Conservation (phyloP, 2,329 filamentous ascomycete genomes). For the Aplosporella prunicola region DNA sequence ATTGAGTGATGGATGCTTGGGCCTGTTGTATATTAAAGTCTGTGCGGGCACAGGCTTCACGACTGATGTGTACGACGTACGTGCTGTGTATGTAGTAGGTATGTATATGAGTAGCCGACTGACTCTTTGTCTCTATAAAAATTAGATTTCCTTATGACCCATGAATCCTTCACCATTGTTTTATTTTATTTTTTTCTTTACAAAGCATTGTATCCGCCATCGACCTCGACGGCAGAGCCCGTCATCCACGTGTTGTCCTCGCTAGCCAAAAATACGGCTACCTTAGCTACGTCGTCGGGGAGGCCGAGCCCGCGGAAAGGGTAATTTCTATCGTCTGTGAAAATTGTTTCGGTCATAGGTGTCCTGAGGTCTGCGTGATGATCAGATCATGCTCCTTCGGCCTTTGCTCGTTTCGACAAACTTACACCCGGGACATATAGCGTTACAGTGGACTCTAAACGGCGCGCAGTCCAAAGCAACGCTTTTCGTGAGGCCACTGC, state of each 20-base stretch:
- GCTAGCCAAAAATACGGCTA: conserved; percentile 38
- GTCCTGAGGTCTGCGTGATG: conserved; percentile 17
- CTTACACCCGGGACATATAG: conserved; percentile 45
- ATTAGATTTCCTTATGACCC: too few species aligned
- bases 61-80: too few species aligned
- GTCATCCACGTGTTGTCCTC: conserved; percentile 37
- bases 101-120: too few species aligned
- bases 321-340: too few species aligned
- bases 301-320: conserved; percentile 23
- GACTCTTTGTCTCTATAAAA: too few species aligned
- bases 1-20: background rate
- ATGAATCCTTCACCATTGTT: too few species aligned
- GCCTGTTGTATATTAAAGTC: background rate
- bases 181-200: too few species aligned
- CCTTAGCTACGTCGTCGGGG: conserved; percentile 25
- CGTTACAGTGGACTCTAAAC: conserved; percentile 43
- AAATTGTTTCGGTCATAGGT: conserved; percentile 21
- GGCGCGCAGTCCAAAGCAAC: conserved; percentile 42
- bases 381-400: conserved; percentile 1
- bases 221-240: conserved; percentile 30
- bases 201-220: conserved; percentile 29
- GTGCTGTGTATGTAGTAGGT: too few species aligned
- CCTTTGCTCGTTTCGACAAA: background rate
- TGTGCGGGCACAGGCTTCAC: too few species aligned
- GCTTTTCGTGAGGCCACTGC: conserved; percentile 37